Percentiles rank a stretch among this genome's conserved stretches.
Evolutionary conservation across 345 rosid genomes (phyloP).

Genomic region (Corchorus olitorius): DNA sequence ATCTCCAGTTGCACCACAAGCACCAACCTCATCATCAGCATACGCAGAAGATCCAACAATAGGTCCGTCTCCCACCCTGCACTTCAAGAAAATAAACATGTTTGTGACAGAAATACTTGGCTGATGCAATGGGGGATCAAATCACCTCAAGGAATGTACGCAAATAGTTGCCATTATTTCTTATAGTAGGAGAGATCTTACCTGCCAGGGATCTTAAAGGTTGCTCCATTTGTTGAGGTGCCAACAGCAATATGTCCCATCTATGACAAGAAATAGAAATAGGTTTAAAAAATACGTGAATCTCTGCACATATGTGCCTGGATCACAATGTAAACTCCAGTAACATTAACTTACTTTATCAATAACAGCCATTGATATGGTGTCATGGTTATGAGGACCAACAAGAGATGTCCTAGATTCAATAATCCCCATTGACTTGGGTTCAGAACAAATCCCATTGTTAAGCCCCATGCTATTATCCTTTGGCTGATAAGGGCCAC

Average conservation of each 20-base stretch:
- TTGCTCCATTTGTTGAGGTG: conserved; percentile 97
- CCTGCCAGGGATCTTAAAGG: conserved; percentile 95
- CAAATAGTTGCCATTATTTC: neutral
- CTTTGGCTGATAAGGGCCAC: conserved; percentile 80
- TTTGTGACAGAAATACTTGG: conserved; percentile 5
- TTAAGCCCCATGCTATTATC: conserved; percentile 17
- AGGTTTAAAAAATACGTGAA: conserved; percentile 3
- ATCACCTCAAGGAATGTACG: neutral
- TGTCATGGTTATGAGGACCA: conserved; percentile 83
- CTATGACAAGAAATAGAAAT: conserved; percentile 36
- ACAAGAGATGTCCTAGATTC: conserved; percentile 50
- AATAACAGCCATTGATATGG: conserved; percentile 89
- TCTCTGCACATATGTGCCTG: neutral
- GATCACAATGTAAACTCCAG: neutral
- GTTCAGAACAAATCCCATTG: conserved; percentile 25
- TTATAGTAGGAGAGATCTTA: conserved; percentile 25
- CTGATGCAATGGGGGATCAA: neutral
- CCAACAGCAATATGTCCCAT: conserved; percentile 91
- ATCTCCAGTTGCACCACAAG: conserved; percentile 98
- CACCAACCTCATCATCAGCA: conserved; percentile 84
- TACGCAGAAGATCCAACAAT: conserved; percentile 89
- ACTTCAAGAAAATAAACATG: conserved; percentile 15
- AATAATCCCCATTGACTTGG: conserved; percentile 34
- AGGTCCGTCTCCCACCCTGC: conserved; percentile 97
- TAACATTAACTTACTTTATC: conserved; percentile 60